phyloP scores from a whole-genome alignment of 306 rosid genomes.

The Biancaea sappan region DNA sequence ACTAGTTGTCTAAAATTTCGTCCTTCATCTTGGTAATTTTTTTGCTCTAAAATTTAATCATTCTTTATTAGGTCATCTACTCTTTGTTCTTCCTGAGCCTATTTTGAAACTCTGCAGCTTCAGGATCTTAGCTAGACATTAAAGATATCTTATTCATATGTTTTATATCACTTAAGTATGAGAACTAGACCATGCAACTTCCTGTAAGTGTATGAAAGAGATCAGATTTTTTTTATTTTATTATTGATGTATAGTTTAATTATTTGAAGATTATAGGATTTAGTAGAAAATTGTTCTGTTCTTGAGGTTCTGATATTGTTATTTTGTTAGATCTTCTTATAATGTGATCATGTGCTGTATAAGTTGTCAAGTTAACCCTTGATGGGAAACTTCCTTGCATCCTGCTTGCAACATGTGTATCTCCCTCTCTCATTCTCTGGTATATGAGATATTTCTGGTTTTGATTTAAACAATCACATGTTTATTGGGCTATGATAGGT shows the following conservation, averaged over 20 bases:
- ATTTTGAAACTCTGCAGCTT: background rate
- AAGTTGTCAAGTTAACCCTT: background rate
- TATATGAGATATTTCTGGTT: background rate
- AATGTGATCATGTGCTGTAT: background rate
- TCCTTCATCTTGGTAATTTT: background rate
- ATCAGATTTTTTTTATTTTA: background rate
- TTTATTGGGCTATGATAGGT: constrained; percentile 48
- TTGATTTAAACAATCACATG: background rate
- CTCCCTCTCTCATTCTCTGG: background rate
- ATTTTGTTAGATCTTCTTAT: background rate
- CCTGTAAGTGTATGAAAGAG: background rate
- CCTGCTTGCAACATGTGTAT: background rate
- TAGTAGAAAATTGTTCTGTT: background rate
- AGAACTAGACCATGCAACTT: background rate
- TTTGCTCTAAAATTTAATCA: background rate
- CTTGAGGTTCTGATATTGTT: background rate
- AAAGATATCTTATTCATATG: background rate
- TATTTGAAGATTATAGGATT: background rate
- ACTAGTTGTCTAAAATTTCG: background rate
- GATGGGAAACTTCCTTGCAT: background rate
- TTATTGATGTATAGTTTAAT: background rate
- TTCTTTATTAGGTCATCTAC: background rate
- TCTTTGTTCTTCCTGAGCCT: background rate
- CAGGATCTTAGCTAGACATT: background rate
- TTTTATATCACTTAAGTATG: background rate